Evolutionary conservation across 768 basidiomycete species (phyloP).

Genomic region (Lyophyllum shimeji): DNA sequence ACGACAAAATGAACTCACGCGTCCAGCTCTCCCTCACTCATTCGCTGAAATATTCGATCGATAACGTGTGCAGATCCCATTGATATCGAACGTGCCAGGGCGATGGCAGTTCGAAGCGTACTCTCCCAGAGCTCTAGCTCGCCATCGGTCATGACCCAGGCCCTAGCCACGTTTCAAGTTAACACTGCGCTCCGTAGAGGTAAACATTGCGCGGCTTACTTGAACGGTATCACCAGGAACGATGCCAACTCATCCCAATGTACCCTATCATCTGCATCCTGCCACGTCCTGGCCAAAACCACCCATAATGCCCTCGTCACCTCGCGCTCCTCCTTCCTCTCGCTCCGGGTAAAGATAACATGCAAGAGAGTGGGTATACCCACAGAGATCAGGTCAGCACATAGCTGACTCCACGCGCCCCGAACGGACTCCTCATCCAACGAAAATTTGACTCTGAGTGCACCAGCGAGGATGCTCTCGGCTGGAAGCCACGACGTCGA

Average conservation of each 20-base stretch:
- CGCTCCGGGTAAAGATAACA: conserved; percentile 28
- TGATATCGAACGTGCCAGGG: conserved; percentile 19
- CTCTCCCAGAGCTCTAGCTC: conserved; percentile 45
- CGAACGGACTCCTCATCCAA: conserved; percentile 38
- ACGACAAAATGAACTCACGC: conserved; percentile 4
- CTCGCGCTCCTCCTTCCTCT: conserved; percentile 27
- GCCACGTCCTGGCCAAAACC: conserved; percentile 35
- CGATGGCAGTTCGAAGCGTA: conserved; percentile 31
- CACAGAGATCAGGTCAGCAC: conserved; percentile 43
- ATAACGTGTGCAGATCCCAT: conserved; percentile 22
- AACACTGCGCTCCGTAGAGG: background rate
- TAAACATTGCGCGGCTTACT: conserved; percentile 30
- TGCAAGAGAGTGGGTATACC: conserved; percentile 40
- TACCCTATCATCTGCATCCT: conserved; percentile 20
- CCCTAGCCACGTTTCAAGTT: conserved; percentile 28
- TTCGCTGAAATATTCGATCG: conserved; percentile 25
- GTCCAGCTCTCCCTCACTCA: conserved; percentile 18
- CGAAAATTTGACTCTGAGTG: conserved; percentile 44
- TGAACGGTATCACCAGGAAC: conserved; percentile 47
- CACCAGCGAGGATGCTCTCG: conserved; percentile 41
- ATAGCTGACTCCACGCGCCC: conserved; percentile 47
- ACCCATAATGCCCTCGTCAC: conserved; percentile 49
- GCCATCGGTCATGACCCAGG: conserved; percentile 41
- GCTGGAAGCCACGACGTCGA: conserved; percentile 41
- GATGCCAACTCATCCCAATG: conserved; percentile 41